phyloP scores from a whole-genome alignment of 345 rosid genomes.

The Hevea brasiliensis region DNA sequence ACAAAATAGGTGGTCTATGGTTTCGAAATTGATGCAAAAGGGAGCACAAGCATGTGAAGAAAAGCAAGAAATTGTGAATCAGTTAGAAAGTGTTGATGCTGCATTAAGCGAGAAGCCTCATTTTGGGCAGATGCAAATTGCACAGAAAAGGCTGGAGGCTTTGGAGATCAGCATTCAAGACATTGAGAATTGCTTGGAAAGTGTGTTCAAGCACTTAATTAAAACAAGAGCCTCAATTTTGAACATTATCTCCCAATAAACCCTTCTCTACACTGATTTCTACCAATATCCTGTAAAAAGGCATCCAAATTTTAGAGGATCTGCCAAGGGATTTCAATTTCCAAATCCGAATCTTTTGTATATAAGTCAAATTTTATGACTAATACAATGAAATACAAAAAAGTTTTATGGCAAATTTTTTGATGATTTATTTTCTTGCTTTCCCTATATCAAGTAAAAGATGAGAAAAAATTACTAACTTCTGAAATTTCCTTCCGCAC shows the following conservation, averaged over 20 bases:
- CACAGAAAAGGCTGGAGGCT: constrained; percentile 41
- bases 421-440: background rate
- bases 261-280: background rate
- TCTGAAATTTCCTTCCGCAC: no score
- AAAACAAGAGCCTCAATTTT: constrained; percentile 62
- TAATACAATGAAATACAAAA: constrained; percentile 9
- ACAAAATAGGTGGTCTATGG: constrained; percentile 48
- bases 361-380: background rate
- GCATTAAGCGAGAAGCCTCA: constrained; percentile 16
- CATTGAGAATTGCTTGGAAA: constrained; percentile 55
- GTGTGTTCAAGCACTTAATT: constrained; percentile 54
- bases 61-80: constrained; percentile 36
- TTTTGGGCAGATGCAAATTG: constrained; percentile 31
- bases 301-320: constrained; percentile 41
- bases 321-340: constrained; percentile 15
- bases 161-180: constrained; percentile 45
- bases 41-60: constrained; percentile 36
- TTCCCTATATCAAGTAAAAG: background rate
- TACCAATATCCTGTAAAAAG: constrained; percentile 13
- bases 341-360: background rate
- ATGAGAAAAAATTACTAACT: no score
- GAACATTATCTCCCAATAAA: constrained; percentile 63
- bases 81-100: constrained; percentile 44
- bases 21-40: constrained; percentile 47
- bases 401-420: background rate